Evolutionary conservation across 768 basidiomycete genomes (phyloP).

Genomic region (Amanita fuliginea): DNA sequence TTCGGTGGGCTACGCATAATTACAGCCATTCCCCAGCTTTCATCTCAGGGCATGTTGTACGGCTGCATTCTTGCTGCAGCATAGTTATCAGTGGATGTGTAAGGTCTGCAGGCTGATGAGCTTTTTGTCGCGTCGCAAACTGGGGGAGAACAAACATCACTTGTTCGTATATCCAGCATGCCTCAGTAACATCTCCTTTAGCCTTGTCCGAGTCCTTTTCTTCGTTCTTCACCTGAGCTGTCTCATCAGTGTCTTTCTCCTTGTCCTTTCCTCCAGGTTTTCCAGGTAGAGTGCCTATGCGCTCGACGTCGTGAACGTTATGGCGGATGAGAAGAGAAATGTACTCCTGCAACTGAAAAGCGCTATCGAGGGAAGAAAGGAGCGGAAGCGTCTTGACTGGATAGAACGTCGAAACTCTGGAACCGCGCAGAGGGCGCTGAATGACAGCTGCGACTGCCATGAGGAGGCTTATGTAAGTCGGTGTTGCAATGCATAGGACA

Average conservation of each 20-base stretch:
- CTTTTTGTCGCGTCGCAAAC: neutral
- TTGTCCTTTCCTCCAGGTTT: slow-evolving; percentile 22
- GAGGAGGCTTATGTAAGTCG: too few relatives aligned
- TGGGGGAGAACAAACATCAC: slow-evolving; percentile 24
- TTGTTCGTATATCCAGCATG: slow-evolving; percentile 74
- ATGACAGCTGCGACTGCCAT: slow-evolving; percentile 28
- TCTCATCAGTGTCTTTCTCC: slow-evolving; percentile 11
- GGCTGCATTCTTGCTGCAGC: slow-evolving; percentile 80
- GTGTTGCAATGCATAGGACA: too few relatives aligned
- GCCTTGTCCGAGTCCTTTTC: slow-evolving; percentile 22
- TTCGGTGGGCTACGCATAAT: slow-evolving; percentile 90
- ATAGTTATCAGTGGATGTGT: slow-evolving; percentile 78
- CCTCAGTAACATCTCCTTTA: slow-evolving; percentile 40
- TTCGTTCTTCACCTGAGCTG: slow-evolving; percentile 18
- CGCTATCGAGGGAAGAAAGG: slow-evolving; percentile 71
- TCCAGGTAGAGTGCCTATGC: slow-evolving; percentile 69
- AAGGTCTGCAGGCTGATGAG: slow-evolving; percentile 41
- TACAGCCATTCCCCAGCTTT: slow-evolving; percentile 99
- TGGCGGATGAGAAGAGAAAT: slow-evolving; percentile 78
- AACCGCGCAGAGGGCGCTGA: slow-evolving; percentile 65
- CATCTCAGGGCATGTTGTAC: slow-evolving; percentile 89
- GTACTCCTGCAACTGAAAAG: slow-evolving; percentile 93
- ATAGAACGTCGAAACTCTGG: slow-evolving; percentile 72
- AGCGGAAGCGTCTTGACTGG: slow-evolving; percentile 63
- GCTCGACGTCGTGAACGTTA: slow-evolving; percentile 82